Conservation (phyloP, 208 protist genomes). For the Novymonas esmeraldas region DNA sequence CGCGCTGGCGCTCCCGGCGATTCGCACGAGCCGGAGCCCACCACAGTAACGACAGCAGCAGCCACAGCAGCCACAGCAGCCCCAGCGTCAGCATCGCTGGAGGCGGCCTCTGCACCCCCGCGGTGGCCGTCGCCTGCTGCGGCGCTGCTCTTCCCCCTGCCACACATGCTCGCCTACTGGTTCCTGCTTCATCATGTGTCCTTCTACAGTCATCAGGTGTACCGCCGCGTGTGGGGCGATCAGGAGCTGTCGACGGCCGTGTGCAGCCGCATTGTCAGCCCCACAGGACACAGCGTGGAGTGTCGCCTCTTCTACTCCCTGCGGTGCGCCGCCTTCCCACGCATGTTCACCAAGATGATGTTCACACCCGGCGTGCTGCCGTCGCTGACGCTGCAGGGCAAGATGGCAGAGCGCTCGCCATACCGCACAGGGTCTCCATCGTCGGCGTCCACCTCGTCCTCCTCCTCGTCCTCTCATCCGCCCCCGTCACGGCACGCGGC, state of each 20-base stretch:
- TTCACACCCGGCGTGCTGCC: conserved; percentile 58
- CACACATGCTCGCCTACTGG: conserved; percentile 52
- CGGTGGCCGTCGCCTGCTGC: conserved; percentile 1
- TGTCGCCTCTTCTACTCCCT: conserved; percentile 67
- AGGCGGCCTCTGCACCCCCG: neutral
- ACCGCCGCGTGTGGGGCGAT: conserved; percentile 43
- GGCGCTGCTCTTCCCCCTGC: conserved; percentile 37
- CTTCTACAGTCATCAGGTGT: conserved; percentile 50
- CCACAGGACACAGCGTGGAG: conserved; percentile 60
- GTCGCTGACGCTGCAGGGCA: conserved; percentile 36
- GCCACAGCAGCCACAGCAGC: no score
- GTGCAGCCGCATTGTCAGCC: conserved; percentile 64
- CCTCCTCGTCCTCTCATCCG: neutral
- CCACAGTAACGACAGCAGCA: conserved; percentile 3
- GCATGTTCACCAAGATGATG: conserved; percentile 68
- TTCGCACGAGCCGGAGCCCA: neutral
- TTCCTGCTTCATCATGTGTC: conserved; percentile 67
- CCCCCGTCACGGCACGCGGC: neutral
- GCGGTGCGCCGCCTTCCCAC: conserved; percentile 40
- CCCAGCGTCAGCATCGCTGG: no score
- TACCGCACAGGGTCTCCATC: conserved; percentile 9
- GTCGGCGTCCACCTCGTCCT: neutral
- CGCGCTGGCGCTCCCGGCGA: neutral
- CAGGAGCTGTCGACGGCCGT: conserved; percentile 62
- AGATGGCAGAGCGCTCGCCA: conserved; percentile 32